Evolutionary conservation across 768 basidiomycete species (phyloP), one percentile per base, ranked within the genome.

Genomic region (Hysterangium stoloniferum): DNA sequence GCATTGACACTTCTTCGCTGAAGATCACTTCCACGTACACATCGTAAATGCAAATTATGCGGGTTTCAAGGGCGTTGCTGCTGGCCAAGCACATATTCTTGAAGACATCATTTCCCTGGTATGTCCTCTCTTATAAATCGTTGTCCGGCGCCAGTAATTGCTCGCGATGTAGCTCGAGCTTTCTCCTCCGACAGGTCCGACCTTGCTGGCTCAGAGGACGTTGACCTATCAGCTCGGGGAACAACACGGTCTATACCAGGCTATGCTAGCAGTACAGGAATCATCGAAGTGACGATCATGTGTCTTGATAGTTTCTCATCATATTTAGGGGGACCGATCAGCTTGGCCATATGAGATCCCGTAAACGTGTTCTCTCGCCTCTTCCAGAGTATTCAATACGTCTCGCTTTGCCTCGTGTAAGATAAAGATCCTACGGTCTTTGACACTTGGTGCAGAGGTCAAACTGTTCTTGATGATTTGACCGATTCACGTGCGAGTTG

Each of bases 1-100:
- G 20, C 22, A 17, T 25, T 40, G 9, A 34, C 36, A 43, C 24
- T 12, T 22, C 3, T 45, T n/a, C 33, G 35, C 44, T 45, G 4
- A 55, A 95, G 93, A 96, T 61, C 93, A 92, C 59, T 91, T 96
- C 61, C 93, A 97, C 54, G 86, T 96, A 2, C 93, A 97, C 58
- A 83, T 95, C 45, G 88, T 91, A 24, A 86, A 93, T 58, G 78
- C 77, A 0, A 80, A 82, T 53, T 79, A 85, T 56, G 65, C 63
- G 1, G 73, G 80, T 12, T 64, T 71, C 37, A 57, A 77, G 54
- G 86, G 93, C 0, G 86, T 88, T 79, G 69, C 76, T 0, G 85
- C 92, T 0, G 95, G 92, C 1, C 94, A 93, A 61, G 91, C 94
- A 0, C 92, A 96, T 68, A 72, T 98, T 11, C 71, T 99, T 7